phyloP scores from a whole-genome alignment of 495 filamentous ascomycete genomes.

The Chaetomium cochliodes region DNA sequence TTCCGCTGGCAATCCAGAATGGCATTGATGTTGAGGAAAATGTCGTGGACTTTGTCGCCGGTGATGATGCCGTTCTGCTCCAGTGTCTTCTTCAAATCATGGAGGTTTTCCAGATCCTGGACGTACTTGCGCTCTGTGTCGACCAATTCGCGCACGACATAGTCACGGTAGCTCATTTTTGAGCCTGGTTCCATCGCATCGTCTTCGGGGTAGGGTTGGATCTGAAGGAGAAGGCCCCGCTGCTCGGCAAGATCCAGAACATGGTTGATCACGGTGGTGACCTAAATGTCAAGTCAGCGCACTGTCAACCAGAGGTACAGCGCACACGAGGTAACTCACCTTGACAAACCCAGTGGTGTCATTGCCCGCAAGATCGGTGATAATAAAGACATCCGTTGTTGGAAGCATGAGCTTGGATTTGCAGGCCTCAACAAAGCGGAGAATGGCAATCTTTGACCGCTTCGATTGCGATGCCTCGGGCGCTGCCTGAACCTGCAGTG shows the following conservation, averaged over 20 bases:
- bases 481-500: constrained; percentile 59
- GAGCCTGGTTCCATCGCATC: constrained; percentile 47
- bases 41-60: constrained; percentile 87
- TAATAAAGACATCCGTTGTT: constrained; percentile 81
- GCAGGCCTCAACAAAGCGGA: constrained; percentile 57
- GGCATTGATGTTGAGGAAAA: constrained; percentile 93
- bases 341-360: constrained; percentile 98
- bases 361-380: constrained; percentile 85
- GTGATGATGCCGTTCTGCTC: constrained; percentile 84
- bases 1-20: constrained; percentile 92
- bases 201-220: constrained; percentile 49
- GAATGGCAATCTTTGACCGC: constrained; percentile 59
- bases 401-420: constrained; percentile 68
- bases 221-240: constrained; percentile 64
- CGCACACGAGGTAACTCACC: constrained; percentile 45
- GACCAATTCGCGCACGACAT: constrained; percentile 85
- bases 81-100: constrained; percentile 85
- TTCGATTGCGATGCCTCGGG: constrained; percentile 61
- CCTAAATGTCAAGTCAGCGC: constrained; percentile 34
- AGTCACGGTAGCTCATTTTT: constrained; percentile 74
- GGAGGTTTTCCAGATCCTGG: constrained; percentile 92
- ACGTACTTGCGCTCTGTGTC: constrained; percentile 97
- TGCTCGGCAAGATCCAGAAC: constrained; percentile 83
- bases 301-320: neutral
- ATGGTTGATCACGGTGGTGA: constrained; percentile 75